Evolutionary conservation across 225 moss, liverwort and hornwort species (phyloP).

Genomic region (Sphagnum contortum): DNA sequence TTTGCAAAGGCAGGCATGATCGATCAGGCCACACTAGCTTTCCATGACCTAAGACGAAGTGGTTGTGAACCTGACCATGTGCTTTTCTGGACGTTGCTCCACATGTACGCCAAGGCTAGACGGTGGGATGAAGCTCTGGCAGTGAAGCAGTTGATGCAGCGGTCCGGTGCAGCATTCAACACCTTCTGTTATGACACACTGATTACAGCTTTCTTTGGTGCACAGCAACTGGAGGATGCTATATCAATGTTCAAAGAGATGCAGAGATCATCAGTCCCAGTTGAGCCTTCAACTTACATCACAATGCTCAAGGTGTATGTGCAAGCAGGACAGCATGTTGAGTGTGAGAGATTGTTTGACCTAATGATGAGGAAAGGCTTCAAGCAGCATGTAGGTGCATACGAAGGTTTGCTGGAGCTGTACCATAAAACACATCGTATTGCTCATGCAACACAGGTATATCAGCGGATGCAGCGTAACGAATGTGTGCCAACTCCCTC

Average conservation of each 20-base stretch:
- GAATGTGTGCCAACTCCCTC: conserved; percentile 22
- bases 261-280: conserved; percentile 37
- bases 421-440: conserved; percentile 31
- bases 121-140: conserved; percentile 19
- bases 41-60: conserved; percentile 21
- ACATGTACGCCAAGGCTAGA: conserved; percentile 27
- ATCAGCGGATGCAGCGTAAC: conserved; percentile 28
- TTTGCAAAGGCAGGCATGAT: conserved; percentile 34
- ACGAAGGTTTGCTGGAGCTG: conserved; percentile 33
- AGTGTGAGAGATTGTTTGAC: conserved; percentile 39
- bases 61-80: conserved; percentile 24
- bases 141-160: conserved; percentile 41
- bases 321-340: conserved; percentile 41
- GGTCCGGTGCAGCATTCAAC: conserved; percentile 21
- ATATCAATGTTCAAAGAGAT: conserved; percentile 39
- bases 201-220: conserved; percentile 30
- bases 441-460: conserved; percentile 26
- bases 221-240: conserved; percentile 37
- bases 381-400: conserved; percentile 11
- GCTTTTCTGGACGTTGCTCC: conserved; percentile 39
- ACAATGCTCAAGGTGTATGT: conserved; percentile 34
- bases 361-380: conserved; percentile 27
- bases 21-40: conserved; percentile 21
- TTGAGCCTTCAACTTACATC: conserved; percentile 13
- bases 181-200: conserved; percentile 29